Evolutionary conservation across 2,329 filamentous ascomycete genomes (phyloP).

Genomic region (Exserohilum turcica): DNA sequence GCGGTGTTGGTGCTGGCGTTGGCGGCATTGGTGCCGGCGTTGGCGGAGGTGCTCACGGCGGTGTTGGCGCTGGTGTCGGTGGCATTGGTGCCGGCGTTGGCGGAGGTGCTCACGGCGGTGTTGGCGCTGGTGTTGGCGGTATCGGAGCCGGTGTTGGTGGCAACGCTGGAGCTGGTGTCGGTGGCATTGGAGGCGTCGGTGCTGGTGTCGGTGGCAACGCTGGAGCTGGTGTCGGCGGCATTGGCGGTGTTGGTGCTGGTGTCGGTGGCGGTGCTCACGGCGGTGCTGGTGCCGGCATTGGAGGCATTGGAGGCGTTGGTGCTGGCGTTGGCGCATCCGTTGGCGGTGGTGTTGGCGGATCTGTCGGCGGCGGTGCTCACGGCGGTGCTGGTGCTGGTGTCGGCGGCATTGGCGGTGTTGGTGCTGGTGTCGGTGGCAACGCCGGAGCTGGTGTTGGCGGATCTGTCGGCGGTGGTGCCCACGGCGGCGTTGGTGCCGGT

Average conservation of each 20-base stretch:
- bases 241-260: neutral
- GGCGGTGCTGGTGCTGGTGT: constrained; percentile 1
- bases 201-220: neutral
- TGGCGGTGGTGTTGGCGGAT: neutral
- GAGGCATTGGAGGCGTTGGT: neutral
- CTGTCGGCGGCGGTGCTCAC: neutral
- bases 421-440: neutral
- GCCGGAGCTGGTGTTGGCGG: neutral
- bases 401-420: neutral
- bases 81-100: neutral
- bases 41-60: neutral
- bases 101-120: neutral
- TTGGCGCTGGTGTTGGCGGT: neutral
- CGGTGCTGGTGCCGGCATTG: neutral
- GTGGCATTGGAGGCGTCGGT: neutral
- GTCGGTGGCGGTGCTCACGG: neutral
- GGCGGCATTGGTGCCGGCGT: neutral
- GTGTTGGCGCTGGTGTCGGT: neutral
- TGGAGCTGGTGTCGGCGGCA: neutral
- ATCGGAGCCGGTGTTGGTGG: neutral
- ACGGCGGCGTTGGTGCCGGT: neutral
- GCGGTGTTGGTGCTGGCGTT: neutral
- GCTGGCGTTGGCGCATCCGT: neutral
- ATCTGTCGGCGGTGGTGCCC: neutral
- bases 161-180: neutral